A percentile compares a stretch with the other conserved stretches of the same genome.
phyloP scores from a whole-genome alignment of 805 yeast species.

The Schwanniomyces sp. region DNA sequence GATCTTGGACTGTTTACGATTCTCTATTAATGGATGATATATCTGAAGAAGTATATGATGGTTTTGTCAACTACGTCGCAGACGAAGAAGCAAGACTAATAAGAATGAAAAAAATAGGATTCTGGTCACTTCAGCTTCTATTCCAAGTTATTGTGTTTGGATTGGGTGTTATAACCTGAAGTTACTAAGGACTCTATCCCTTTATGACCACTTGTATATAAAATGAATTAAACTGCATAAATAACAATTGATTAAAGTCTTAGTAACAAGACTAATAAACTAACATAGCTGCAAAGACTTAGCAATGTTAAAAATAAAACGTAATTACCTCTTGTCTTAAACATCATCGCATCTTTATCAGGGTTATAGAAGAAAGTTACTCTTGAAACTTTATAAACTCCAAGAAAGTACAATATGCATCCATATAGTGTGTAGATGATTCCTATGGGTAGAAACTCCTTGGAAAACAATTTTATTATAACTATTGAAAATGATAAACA shows the following conservation, averaged over 20 bases:
- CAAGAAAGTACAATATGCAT: constrained; percentile 36
- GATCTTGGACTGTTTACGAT: constrained; percentile 96
- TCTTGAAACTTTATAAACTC: constrained; percentile 34
- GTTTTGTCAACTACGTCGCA: constrained; percentile 83
- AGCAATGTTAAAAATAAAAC: constrained; percentile 53
- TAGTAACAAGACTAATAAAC: constrained; percentile 51
- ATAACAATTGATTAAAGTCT: constrained; percentile 28
- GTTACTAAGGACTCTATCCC: neutral
- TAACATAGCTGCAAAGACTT: constrained; percentile 51
- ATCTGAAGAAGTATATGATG: constrained; percentile 84
- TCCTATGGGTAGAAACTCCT: constrained; percentile 66
- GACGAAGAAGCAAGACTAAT: constrained; percentile 78
- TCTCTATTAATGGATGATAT: constrained; percentile 88
- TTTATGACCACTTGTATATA: neutral
- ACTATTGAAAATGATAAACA: constrained; percentile 64
- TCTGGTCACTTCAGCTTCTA: constrained; percentile 87
- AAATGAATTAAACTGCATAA: neutral
- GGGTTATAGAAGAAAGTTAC: constrained; percentile 40
- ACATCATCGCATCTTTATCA: constrained; percentile 40
- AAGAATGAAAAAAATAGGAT: constrained; percentile 80
- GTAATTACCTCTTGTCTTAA: constrained; percentile 60
- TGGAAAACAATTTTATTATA: constrained; percentile 62
- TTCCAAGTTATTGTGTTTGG: constrained; percentile 83
- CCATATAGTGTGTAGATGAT: constrained; percentile 66
- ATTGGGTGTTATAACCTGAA: constrained; percentile 53